Base-by-base conservation (phyloP, 163 green algal genomes). In the Trebouxiophyceae sp. region DNA sequence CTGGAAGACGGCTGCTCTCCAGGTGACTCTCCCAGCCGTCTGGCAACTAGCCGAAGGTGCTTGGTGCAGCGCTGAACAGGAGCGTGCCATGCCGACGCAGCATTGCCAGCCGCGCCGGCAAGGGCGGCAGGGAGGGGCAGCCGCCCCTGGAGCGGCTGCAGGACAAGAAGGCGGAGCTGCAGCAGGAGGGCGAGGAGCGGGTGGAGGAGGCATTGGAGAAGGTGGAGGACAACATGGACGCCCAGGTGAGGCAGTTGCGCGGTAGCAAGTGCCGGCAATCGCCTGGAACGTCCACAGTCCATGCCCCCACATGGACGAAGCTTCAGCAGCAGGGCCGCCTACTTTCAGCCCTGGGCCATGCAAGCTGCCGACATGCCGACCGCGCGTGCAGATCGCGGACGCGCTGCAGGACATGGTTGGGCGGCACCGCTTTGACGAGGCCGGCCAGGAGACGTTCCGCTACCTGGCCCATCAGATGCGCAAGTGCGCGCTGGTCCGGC, bases 401-500 rank as follows among this genome's bases (percentile, higher is more conserved):
- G 44, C 27, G 16, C 27, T 66, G 60, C 20, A 59, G 27, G 45
- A 27, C 24, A 28, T 66, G 19, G 44, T 66, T 44, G 44, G 60
- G 27, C 23, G 29, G 27, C 46, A 58, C 44, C 23, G 5, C 27
- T 66, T 66, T 31, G 30, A 22, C 22, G 27, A 59, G 1, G 45
- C 57, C 5, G 19, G 58, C 27, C 26, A 45, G 4, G 44, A 59
- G 6, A 22, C 8, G 1, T 58, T 66, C 24, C 23, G 27, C 7
- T 24, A 55, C 29, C 58, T 65, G 22, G 58, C 55, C 23, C 16
- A 22, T 22, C 33, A 65, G 26, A 65, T 65, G 58, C 33, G 58
- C 4, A 12, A 50, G 39, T 50, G 39, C 12, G 39, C 39, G 12
- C 39, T 16, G 39, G 19, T 16, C 19, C 39, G 12, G 39, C 39